Conservation (phyloP, 148 eudicot genomes). For the Amaranthus cruentus region DNA sequence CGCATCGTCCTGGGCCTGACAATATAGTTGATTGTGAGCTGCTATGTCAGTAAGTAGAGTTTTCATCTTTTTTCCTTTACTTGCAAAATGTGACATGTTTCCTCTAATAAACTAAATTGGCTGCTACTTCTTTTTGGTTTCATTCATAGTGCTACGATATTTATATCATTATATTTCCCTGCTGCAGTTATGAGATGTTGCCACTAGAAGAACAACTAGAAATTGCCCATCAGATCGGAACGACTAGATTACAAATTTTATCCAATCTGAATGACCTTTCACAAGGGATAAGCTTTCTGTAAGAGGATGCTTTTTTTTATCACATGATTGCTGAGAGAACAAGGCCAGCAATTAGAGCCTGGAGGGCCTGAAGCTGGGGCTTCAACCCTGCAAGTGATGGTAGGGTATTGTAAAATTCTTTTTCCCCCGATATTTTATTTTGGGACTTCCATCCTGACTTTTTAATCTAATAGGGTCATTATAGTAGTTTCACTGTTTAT, state of each 20-base stretch:
- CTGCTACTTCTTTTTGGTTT: neutral
- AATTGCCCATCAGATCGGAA: constrained; percentile 88
- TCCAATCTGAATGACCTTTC: constrained; percentile 82
- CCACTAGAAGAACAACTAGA: constrained; percentile 86
- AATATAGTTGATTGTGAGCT: constrained; percentile 90
- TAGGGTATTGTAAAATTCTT: constrained; percentile 2
- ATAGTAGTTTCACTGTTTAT: constrained; percentile 8
- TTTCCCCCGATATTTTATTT: neutral
- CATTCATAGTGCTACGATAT: neutral
- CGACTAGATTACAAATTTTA: constrained; percentile 74
- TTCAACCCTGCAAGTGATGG: neutral
- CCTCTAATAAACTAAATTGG: neutral
- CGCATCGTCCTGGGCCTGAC: constrained; percentile 96
- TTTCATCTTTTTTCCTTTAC: neutral
- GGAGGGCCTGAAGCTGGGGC: too few species aligned
- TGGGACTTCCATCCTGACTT: neutral
- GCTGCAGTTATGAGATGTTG: constrained; percentile 81
- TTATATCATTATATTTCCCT: neutral
- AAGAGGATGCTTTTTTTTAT: constrained; percentile 13
- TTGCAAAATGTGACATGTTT: neutral
- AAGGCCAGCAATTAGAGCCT: neutral
- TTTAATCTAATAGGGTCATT: neutral
- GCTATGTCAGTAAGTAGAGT: constrained; percentile 66
- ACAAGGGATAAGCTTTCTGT: constrained; percentile 88
- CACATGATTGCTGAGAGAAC: neutral